phyloP scores from a whole-genome alignment of 441 rosid species.

The Cnidoscolus chayamansa region DNA sequence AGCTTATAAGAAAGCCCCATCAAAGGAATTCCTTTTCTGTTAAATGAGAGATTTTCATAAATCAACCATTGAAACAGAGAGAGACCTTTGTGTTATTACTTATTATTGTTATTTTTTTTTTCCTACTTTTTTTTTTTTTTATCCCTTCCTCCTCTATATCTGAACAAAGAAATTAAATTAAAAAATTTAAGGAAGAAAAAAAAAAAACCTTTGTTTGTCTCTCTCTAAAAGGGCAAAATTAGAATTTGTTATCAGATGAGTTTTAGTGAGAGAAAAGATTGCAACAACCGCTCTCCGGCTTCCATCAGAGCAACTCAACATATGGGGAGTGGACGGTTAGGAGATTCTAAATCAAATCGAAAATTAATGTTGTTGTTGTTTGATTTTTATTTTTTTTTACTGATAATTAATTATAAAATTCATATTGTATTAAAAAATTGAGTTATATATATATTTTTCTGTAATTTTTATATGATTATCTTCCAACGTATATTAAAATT shows the following conservation, averaged over 20 bases:
- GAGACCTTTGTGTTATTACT: conserved; percentile 13
- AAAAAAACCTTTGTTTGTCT: conserved; percentile 4
- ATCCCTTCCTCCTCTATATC: not conserved
- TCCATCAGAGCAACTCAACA: too few species aligned
- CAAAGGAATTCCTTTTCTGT: conserved; percentile 1
- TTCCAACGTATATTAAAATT: too few species aligned
- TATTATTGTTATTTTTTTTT: not conserved
- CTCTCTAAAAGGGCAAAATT: conserved; percentile 19
- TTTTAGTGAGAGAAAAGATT: not conserved
- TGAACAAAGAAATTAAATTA: not conserved
- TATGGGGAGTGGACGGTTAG: too few species aligned
- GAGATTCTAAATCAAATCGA: too few species aligned
- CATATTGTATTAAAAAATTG: too few species aligned
- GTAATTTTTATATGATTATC: too few species aligned
- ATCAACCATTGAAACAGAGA: conserved; percentile 26
- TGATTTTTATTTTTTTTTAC: too few species aligned
- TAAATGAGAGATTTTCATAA: conserved; percentile 14
- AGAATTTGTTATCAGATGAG: not conserved
- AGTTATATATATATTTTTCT: too few species aligned
- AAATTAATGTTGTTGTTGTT: too few species aligned
- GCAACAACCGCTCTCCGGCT: too few species aligned
- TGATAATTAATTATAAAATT: too few species aligned
- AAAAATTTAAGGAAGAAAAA: not conserved
- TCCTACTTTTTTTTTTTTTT: not conserved
- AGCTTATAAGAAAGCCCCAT: conserved; percentile 15